Evolutionary conservation across 768 basidiomycete genomes (phyloP), one percentile per base, ranked within the genome.

Genomic region (Clavaria fumosa): DNA sequence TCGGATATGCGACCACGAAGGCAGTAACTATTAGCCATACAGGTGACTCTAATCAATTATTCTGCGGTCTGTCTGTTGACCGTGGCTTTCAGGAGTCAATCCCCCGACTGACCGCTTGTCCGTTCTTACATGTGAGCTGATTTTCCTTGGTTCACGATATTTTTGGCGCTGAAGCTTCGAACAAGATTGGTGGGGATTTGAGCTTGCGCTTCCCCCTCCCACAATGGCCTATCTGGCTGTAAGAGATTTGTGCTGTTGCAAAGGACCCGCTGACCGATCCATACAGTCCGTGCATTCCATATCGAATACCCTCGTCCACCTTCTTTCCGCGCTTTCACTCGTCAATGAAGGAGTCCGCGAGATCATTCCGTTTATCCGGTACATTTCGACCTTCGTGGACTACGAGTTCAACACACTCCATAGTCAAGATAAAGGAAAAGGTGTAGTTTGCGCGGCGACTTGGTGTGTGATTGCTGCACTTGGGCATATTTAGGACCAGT

Each of bases 131-230:
- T 88, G 83, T 85, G 52, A 52, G 78, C 56, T 5, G 22, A 32
- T 23, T 30, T n/a, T 32, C 26, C 38, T 38, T 1, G 15, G 31
- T 18, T 19, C 5, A 23, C 2, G 37, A 2, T 14, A 23, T 26
- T 34, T 22, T 42, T 28, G 11, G 33, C 33, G 33, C 30, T 40
- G 17, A 40, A 17, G 34, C 31, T 38, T 5, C 38, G 19, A 11
- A 14, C 44, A n/a, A 88, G 84, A 88, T 54, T 89, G 86, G 86
- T 91, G 86, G 86, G 86, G 86, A 10, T 60, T 84, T 9, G 86
- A 91, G 50, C 39, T 89, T 0, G 65, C 74, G 23, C 62, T 91
- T 19, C 86, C 88, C 3, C 69, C 75, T 14, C 69, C 83, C 1
- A 70, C 82, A 1, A 48, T 91, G 23, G 51, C 50, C 20, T 69